Base-by-base conservation (phyloP, 768 basidiomycete species). In the Fistulinella prunicolor region DNA sequence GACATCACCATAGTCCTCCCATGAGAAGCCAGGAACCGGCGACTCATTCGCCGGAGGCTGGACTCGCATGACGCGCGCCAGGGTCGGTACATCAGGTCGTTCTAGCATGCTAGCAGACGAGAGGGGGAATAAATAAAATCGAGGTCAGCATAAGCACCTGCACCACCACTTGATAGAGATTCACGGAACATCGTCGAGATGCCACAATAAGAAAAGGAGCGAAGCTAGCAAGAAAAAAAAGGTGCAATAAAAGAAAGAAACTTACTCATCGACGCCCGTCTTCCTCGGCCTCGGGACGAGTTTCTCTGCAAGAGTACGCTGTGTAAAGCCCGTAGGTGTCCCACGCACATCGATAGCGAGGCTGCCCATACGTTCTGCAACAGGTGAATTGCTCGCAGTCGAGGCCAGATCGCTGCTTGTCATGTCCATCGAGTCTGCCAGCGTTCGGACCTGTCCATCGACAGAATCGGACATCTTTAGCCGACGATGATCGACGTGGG, bases 1-100 rank as follows among this genome's bases (percentile, higher is more conserved):
- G 19, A 79, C 79, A 43, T 88, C 84, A 47, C 89, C 88, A 58
- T 89, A 89, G 69, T 89, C 86, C 0, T 69, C 82, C 87, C 84
- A 87, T 0, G 85, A 80, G 62, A 84, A 85, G 0, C 86, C 86
- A 6, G 72, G 65, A 8, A 78, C 81, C 14, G 85, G 83, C 35
- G 73, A 71, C 46, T 84, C 81, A 47, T 74, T 73, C n/a, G 79
- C 66, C 9, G 58, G 66, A 14, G 84, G 81, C 53, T 74, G 74
- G 4, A 89, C 75, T 20, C 85, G 86, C 72, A 86, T 79, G 49
- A 89, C 84, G 29, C 82, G 80, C n/a, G 85, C 72, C 23, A 82
- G 14, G 66, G 64, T 38, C 63, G 81, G 67, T 42, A 76, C 64
- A 59, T 83, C 78, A 3, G 86, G 73, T 16, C 72, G 69, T 56